Base-by-base conservation (phyloP, 805 yeast genomes). In the Isabelozyma rhagii region DNA sequence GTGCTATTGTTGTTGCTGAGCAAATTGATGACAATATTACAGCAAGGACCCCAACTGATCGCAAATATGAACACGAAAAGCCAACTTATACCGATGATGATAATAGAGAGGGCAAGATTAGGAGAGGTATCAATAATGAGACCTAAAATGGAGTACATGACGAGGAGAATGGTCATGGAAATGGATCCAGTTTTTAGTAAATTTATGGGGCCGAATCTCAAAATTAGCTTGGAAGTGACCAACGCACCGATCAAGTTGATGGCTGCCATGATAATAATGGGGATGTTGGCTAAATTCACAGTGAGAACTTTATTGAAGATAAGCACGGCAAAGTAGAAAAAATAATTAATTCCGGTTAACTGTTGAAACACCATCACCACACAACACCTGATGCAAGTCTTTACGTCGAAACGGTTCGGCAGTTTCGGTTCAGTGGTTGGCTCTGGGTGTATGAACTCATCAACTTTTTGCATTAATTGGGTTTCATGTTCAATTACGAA, bases 11-110 rank as follows among this genome's bases (percentile, higher is more conserved):
- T 64, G 5, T 49, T 49, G n/a, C 64, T 58, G 14, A 64, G 40
- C 10, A 57, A 55, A 48, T 57, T 62, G 47, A 58, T 57, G 31
- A 62, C 13, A 40, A 66, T 55, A 4, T 66, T 66, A 13, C 61
- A 52, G 18, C 68, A 54, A 3, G 72, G 71, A 4, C 74, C 72
- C 74, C 74, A 68, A 44, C 62, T 56, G 13, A 54, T 43, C 8
- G 71, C 59, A 47, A 63, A 65, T 5, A 50, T 49, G 13, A 63
- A 47, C 36, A 63, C 52, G 41, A 57, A 63, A 8, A 51, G n/a
- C 18, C 60, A 55, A 7, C 56, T 57, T 8, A 59, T 41, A 39
- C 41, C 41, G 9, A 39, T 39, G 3, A 39, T 4, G 11, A 14
- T 39, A 11, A 17, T 39, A 14, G 41, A 14, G 14, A 14, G 41